Conservation (phyloP, 805 yeast genomes). For the Suhomyces emberorum region DNA sequence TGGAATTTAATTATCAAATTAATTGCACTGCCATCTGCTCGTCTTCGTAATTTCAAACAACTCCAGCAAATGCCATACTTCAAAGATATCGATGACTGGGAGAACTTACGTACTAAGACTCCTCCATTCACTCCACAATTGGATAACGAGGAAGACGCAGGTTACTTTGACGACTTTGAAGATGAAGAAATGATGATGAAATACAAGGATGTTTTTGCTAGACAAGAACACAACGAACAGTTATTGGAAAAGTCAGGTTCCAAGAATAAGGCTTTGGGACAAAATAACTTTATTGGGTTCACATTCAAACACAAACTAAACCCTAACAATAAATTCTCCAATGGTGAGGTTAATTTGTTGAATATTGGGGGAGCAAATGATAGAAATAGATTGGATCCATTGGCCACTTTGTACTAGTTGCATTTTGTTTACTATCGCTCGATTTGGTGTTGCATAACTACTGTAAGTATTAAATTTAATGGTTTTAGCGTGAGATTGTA, state of each 20-base stretch:
- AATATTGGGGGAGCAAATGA: conserved; percentile 19
- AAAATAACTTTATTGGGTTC: conserved; percentile 79
- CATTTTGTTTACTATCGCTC: too few species aligned
- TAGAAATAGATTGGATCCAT: conserved; percentile 36
- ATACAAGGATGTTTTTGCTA: conserved; percentile 93
- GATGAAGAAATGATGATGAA: conserved; percentile 97
- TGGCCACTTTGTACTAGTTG: conserved; percentile 39
- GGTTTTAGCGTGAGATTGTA: too few species aligned
- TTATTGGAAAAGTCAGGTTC: conserved; percentile 57
- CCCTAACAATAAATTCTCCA: conserved; percentile 47
- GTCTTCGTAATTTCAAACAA: conserved; percentile 78
- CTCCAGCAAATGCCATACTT: conserved; percentile 79
- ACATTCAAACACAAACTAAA: conserved; percentile 84
- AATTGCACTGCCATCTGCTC: conserved; percentile 72
- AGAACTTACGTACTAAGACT: conserved; percentile 56
- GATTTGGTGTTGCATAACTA: too few species aligned
- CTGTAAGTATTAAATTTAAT: too few species aligned
- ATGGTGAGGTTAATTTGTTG: conserved; percentile 36
- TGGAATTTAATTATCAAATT: conserved; percentile 83
- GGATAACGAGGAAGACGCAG: conserved; percentile 97
- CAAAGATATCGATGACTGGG: conserved; percentile 73
- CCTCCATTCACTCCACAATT: conserved; percentile 98
- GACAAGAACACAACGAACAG: conserved; percentile 80
- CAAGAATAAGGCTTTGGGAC: conserved; percentile 46
- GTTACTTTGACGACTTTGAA: conserved; percentile 95